Evolutionary conservation across 2,329 filamentous ascomycete species (phyloP).

Genomic region (Exophiala aquamarina): DNA sequence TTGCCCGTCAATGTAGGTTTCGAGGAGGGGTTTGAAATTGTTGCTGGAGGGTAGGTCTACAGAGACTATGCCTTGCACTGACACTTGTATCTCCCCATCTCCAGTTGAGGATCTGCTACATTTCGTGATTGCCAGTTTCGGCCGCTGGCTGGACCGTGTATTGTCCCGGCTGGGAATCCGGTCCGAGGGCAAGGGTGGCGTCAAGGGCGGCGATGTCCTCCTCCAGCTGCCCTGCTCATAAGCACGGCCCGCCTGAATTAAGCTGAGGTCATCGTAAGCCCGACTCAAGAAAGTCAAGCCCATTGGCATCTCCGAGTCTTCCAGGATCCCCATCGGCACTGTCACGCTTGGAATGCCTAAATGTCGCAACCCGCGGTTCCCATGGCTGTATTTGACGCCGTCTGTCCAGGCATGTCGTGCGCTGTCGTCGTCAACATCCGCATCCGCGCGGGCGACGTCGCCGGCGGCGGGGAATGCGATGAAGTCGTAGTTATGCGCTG

Average conservation of each 20-base stretch:
- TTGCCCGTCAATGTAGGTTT: slow-evolving; percentile 16
- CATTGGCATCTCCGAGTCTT: slow-evolving; percentile 29
- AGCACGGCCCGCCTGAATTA: slow-evolving; percentile 28
- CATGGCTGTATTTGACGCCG: slow-evolving; percentile 53
- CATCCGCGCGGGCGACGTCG: slow-evolving; percentile 49
- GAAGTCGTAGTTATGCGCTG: slow-evolving; percentile 38
- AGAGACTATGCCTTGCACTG: slow-evolving; percentile 2
- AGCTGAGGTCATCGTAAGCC: slow-evolving; percentile 30
- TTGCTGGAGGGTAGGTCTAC: not conserved
- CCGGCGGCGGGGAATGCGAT: slow-evolving; percentile 51
- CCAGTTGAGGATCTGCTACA: not conserved
- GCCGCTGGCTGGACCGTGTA: not conserved
- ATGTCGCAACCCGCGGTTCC: slow-evolving; percentile 38
- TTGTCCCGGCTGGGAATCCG: not conserved
- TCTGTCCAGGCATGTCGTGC: slow-evolving; percentile 43
- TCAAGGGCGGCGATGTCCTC: slow-evolving; percentile 10
- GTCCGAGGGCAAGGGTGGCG: slow-evolving; percentile 12
- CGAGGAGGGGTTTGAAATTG: slow-evolving; percentile 1
- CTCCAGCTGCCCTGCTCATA: slow-evolving; percentile 25
- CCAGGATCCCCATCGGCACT: slow-evolving; percentile 31
- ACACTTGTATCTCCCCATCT: not conserved
- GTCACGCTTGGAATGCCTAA: slow-evolving; percentile 31
- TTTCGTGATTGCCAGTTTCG: not conserved
- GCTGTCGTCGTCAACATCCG: slow-evolving; percentile 37
- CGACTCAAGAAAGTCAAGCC: slow-evolving; percentile 29